Conservation (phyloP, 768 basidiomycete genomes). For the Exidia glandulosa region DNA sequence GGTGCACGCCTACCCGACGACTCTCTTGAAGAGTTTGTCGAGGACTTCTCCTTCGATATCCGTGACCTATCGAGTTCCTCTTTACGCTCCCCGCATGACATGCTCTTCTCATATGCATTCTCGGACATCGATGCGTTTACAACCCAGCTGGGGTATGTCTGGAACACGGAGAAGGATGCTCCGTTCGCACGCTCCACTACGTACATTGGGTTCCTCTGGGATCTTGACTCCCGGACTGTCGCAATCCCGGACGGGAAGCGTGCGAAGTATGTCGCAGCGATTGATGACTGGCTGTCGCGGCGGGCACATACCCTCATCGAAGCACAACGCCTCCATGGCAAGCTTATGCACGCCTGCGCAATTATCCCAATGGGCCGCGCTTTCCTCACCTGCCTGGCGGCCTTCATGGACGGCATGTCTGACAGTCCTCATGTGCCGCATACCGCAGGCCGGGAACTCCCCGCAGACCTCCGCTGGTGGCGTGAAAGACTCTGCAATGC, state of each 20-base stretch:
- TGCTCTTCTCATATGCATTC: constrained; percentile 7
- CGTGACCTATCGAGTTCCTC: constrained; percentile 14
- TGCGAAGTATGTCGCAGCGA: constrained; percentile 19
- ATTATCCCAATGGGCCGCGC: not conserved
- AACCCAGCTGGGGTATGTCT: constrained; percentile 18
- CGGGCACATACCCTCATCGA: constrained; percentile 21
- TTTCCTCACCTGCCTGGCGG: not conserved
- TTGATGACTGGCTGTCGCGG: constrained; percentile 15
- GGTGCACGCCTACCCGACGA: constrained; percentile 13
- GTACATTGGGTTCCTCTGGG: constrained; percentile 25
- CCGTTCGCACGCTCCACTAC: constrained; percentile 8
- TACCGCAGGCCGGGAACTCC: constrained; percentile 3
- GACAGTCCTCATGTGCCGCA: constrained; percentile 23
- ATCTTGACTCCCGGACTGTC: constrained; percentile 15
- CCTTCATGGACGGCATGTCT: constrained; percentile 19
- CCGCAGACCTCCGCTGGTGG: constrained; percentile 30
- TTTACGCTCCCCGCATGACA: constrained; percentile 10
- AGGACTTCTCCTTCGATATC: constrained; percentile 16
- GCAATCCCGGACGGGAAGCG: constrained; percentile 15
- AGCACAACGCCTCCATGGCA: constrained; percentile 27
- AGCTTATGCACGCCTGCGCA: constrained; percentile 24
- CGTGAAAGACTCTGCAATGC: constrained; percentile 3
- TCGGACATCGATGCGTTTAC: constrained; percentile 28
- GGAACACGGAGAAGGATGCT: constrained; percentile 21
- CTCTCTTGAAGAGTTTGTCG: constrained; percentile 20